These are phyloP conservation scores for Lentinula guzmanii DNA, from an alignment of 768 basidiomycete species.

Conservation along the genomic window DNA sequence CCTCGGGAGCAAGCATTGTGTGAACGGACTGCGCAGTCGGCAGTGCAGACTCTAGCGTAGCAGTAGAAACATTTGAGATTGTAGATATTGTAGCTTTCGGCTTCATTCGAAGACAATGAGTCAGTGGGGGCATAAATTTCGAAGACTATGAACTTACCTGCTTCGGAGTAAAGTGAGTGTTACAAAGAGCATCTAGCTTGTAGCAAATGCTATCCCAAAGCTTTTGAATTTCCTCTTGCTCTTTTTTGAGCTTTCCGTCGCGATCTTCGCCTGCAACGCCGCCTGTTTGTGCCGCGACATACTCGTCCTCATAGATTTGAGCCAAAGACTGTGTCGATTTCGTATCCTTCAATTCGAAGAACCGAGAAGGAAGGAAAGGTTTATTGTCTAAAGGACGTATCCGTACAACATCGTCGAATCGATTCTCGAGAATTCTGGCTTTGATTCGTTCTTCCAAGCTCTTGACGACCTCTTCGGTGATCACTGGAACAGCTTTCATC, in stretches of 20 bases:
- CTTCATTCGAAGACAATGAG: slow-evolving; percentile 30
- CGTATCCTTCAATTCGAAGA: slow-evolving; percentile 84
- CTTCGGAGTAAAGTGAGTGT: slow-evolving; percentile 94
- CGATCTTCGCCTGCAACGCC: slow-evolving; percentile 61
- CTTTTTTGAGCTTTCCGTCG: slow-evolving; percentile 82
- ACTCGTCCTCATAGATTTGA: slow-evolving; percentile 95
- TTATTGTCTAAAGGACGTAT: slow-evolving; percentile 71
- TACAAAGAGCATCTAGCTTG: slow-evolving; percentile 91
- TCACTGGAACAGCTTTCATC: slow-evolving; percentile 78
- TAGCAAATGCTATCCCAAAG: slow-evolving; percentile 81
- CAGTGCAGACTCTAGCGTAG: slow-evolving; percentile 84
- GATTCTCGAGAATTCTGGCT: slow-evolving; percentile 73
- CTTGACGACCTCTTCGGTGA: slow-evolving; percentile 84
- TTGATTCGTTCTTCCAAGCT: slow-evolving; percentile 89
- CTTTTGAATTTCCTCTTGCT: slow-evolving; percentile 81
- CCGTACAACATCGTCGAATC: slow-evolving; percentile 92
- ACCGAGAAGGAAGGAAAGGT: slow-evolving; percentile 85
- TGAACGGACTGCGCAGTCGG: slow-evolving; percentile 73
- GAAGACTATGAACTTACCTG: slow-evolving; percentile 46
- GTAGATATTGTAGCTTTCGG: slow-evolving; percentile 87
- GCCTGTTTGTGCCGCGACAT: slow-evolving; percentile 58
- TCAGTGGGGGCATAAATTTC: neutral
- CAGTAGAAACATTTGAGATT: slow-evolving; percentile 73
- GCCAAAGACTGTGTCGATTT: slow-evolving; percentile 87
- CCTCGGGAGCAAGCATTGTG: slow-evolving; percentile 90